These are phyloP conservation scores for Dendrocalamus sinicus DNA, from an alignment of 176 grass and related monocot genomes.

Conservation along the genomic window DNA sequence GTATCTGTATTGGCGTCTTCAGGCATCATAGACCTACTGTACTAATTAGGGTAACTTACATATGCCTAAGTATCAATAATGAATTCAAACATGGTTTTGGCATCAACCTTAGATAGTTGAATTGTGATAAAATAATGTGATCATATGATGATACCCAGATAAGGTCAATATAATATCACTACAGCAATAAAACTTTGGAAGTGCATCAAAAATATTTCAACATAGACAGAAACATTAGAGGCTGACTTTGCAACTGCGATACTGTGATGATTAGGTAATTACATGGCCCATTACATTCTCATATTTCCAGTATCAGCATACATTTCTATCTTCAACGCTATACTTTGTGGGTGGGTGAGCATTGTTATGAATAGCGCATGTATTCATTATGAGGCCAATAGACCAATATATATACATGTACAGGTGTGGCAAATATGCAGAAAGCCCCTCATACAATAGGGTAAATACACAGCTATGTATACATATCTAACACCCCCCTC, in stretches of 20 bases:
- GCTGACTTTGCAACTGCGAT: neutral
- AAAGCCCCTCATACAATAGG: no score
- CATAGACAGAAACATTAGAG: conserved; percentile 11
- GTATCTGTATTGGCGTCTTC: no score
- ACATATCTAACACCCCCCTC: no score
- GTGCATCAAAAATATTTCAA: neutral
- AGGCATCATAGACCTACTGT: no score
- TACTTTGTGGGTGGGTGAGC: neutral
- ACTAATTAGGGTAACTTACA: no score
- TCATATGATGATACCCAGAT: neutral
- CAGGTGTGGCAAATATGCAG: no score
- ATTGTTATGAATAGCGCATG: no score
- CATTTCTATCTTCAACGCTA: conserved; percentile 8
- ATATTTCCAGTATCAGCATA: neutral
- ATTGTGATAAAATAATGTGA: conserved; percentile 13
- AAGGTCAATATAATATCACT: neutral
- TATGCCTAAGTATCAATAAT: neutral
- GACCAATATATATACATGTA: no score
- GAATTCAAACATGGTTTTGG: neutral
- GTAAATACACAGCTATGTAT: no score
- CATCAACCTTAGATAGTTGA: neutral
- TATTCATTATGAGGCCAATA: no score
- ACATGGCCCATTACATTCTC: conserved; percentile 5
- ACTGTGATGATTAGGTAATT: neutral
- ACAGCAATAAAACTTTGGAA: neutral